Evolutionary conservation across 176 grass and related monocot genomes (phyloP).

Genomic region (Canna indica): DNA sequence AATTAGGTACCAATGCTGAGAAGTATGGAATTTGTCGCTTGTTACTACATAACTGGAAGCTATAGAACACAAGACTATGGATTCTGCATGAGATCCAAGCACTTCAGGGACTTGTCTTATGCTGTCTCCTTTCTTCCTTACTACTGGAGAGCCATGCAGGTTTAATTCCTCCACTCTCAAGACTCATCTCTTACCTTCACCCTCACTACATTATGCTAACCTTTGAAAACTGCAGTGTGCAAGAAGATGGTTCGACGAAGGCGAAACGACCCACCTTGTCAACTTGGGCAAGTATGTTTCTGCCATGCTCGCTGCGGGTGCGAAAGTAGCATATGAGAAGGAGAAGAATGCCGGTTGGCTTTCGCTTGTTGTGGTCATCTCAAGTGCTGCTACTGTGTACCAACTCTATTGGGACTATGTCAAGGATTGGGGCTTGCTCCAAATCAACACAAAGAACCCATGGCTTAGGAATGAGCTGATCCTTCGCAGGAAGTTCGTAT

Average conservation of each 20-base stretch:
- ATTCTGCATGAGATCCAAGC: constrained; percentile 83
- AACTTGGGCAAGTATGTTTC: constrained; percentile 98
- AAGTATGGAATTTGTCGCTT: constrained; percentile 78
- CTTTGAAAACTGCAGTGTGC: constrained; percentile 45
- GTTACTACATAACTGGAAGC: constrained; percentile 93
- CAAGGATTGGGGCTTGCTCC: constrained; percentile 93
- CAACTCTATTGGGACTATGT: constrained; percentile 99
- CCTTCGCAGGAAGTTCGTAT: constrained; percentile 71
- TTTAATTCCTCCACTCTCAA: constrained; percentile 8
- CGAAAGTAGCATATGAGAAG: constrained; percentile 86
- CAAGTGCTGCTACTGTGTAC: constrained; percentile 70
- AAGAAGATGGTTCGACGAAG: constrained; percentile 98
- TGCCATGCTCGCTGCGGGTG: constrained; percentile 81
- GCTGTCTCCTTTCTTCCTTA: constrained; percentile 94
- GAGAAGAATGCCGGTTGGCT: constrained; percentile 57
- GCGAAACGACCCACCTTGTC: constrained; percentile 68
- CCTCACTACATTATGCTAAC: not conserved
- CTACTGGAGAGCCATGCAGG: constrained; percentile 99
- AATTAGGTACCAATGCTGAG: constrained; percentile 90
- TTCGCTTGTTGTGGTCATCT: constrained; percentile 57
- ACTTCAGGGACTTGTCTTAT: constrained; percentile 89
- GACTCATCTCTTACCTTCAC: not conserved
- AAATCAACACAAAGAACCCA: constrained; percentile 65
- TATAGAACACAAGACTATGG: constrained; percentile 95
- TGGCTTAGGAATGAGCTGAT: constrained; percentile 91